phyloP scores from a whole-genome alignment of 805 yeast species.

The Limtongozyma cylindracea region DNA sequence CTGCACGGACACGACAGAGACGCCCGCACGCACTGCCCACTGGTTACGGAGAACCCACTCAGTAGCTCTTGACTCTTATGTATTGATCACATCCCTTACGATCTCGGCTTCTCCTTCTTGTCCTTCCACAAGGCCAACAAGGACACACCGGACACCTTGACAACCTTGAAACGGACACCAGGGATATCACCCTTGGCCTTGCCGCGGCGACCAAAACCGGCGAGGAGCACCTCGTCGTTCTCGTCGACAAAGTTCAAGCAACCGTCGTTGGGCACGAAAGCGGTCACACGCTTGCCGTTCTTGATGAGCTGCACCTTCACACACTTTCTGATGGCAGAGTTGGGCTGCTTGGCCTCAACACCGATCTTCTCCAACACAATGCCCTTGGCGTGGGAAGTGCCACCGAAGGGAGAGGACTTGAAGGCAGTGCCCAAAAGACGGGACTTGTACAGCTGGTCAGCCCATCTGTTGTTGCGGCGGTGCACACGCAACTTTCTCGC shows the following conservation, averaged over 20 bases:
- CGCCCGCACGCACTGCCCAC: no score
- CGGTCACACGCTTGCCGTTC: constrained; percentile 99
- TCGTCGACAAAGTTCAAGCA: constrained; percentile 99
- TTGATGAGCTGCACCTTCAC: constrained; percentile 99
- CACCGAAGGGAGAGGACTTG: constrained; percentile 99
- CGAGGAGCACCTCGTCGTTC: constrained; percentile 97
- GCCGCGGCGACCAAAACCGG: constrained; percentile 99
- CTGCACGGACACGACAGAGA: no score
- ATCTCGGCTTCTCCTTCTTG: constrained; percentile 99
- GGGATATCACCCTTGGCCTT: constrained; percentile 99
- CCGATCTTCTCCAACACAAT: constrained; percentile 98
- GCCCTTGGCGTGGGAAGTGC: constrained; percentile 99
- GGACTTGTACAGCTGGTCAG: constrained; percentile 93
- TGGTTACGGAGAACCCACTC: no score
- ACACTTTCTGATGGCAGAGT: constrained; percentile 99
- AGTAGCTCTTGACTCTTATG: no score
- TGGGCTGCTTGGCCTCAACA: constrained; percentile 99
- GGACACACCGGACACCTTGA: constrained; percentile 99
- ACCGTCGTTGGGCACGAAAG: constrained; percentile 99
- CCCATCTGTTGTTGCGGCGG: constrained; percentile 99
- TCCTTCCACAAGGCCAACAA: constrained; percentile 99
- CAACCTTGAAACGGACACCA: constrained; percentile 99
- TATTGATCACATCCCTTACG: no score
- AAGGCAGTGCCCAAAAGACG: constrained; percentile 98
- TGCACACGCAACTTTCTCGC: constrained; percentile 99